These are phyloP conservation scores for Pyricularia grisea DNA, from an alignment of 2,329 filamentous ascomycete genomes.

Conservation along the genomic window DNA sequence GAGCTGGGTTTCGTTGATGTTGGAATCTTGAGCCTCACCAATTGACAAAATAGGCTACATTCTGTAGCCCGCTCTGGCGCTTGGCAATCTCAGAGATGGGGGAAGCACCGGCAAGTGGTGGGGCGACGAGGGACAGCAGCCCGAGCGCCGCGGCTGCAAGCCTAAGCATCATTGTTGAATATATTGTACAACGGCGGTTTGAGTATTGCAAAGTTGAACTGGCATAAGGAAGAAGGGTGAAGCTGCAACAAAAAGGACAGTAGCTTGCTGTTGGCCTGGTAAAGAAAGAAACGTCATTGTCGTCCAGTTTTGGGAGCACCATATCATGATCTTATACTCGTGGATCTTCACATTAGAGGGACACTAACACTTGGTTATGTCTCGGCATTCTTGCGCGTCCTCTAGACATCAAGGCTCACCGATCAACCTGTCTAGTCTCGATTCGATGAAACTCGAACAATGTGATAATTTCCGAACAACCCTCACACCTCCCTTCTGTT, in stretches of 20 bases:
- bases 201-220: neutral
- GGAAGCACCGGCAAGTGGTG: neutral
- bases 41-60: constrained; percentile 39
- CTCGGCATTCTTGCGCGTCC: neutral
- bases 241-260: neutral
- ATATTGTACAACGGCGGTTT: too few species aligned
- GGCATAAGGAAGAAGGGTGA: neutral
- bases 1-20: neutral
- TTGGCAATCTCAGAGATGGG: neutral
- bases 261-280: neutral
- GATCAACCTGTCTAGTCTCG: neutral
- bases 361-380: neutral
- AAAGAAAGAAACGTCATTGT: neutral
- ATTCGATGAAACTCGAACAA: neutral
- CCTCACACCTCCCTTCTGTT: neutral
- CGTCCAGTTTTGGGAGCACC: neutral
- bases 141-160: neutral
- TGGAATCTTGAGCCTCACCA: constrained; percentile 24
- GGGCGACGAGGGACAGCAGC: neutral
- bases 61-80: constrained; percentile 14
- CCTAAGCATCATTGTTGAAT: neutral
- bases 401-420: neutral
- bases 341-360: neutral
- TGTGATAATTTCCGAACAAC: neutral
- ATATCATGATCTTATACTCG: neutral